Conservation (phyloP, 2,329 filamentous ascomycete genomes). For the Trichoderma sp. region DNA sequence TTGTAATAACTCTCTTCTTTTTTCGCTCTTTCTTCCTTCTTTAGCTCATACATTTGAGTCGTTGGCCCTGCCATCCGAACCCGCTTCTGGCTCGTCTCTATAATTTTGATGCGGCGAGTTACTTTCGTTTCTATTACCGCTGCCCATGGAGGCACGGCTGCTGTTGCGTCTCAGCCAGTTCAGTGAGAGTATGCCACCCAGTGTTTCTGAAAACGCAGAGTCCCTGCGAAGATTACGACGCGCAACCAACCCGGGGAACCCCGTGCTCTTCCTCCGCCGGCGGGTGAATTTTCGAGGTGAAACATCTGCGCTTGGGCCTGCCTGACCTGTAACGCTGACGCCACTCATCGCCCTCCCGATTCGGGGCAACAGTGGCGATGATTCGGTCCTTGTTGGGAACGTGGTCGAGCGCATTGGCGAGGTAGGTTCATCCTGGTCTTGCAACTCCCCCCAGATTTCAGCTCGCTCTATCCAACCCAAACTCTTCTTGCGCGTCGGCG, state of each 20-base stretch:
- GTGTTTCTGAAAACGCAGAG: constrained; percentile 47
- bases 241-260: constrained; percentile 61
- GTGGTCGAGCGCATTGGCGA: constrained; percentile 49
- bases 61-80: constrained; percentile 21
- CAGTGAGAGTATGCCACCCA: constrained; percentile 53
- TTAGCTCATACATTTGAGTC: constrained; percentile 37
- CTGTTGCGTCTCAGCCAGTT: constrained; percentile 49
- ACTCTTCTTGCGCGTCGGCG: constrained; percentile 47
- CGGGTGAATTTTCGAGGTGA: constrained; percentile 37
- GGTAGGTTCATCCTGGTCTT: constrained; percentile 62
- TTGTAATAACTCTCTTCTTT: background rate
- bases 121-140: constrained; percentile 9
- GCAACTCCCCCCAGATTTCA: constrained; percentile 85
- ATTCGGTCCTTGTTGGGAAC: constrained; percentile 43
- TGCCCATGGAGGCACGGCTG: constrained; percentile 15
- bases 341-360: constrained; percentile 36
- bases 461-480: constrained; percentile 64
- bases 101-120: constrained; percentile 20
- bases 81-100: constrained; percentile 25
- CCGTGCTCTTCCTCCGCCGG: constrained; percentile 56
- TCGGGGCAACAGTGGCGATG: constrained; percentile 39
- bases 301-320: constrained; percentile 33
- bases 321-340: constrained; percentile 27
- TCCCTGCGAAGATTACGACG: constrained; percentile 42
- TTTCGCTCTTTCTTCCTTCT: background rate